A percentile compares a stretch with the other conserved stretches of the same genome.
Evolutionary conservation across 352 stramenopile species (phyloP).

Genomic region (Pythium phragmiticola): DNA sequence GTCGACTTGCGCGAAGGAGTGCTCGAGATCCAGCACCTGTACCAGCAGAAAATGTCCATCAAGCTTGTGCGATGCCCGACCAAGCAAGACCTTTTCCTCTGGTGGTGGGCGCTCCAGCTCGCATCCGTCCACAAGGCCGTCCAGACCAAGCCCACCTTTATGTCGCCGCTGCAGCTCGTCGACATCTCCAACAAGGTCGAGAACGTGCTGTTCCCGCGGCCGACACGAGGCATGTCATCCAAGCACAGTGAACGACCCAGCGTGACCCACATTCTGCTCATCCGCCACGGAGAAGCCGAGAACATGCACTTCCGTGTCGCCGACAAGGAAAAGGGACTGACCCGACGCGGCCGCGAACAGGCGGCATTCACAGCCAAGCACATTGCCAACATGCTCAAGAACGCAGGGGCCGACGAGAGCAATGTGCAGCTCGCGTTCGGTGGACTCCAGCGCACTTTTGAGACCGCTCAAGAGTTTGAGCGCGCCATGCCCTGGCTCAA

Average conservation of each 20-base stretch:
- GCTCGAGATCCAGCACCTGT: slow-evolving; percentile 60
- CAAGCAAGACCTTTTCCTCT: slow-evolving; percentile 66
- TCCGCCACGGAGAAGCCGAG: slow-evolving; percentile 75
- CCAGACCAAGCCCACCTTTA: slow-evolving; percentile 36
- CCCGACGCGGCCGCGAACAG: slow-evolving; percentile 53
- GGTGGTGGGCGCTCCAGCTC: slow-evolving; percentile 78
- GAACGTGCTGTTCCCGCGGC: slow-evolving; percentile 62
- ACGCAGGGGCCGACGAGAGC: slow-evolving; percentile 17
- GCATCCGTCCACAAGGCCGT: slow-evolving; percentile 42
- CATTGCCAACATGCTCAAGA: slow-evolving; percentile 49
- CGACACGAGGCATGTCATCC: slow-evolving; percentile 20
- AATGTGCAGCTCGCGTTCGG: slow-evolving; percentile 72
- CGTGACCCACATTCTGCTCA: slow-evolving; percentile 64
- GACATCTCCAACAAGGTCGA: slow-evolving; percentile 50
- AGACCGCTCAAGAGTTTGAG: slow-evolving; percentile 61
- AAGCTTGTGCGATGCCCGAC: slow-evolving; percentile 51
- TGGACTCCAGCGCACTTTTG: slow-evolving; percentile 57
- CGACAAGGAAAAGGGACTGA: slow-evolving; percentile 75
- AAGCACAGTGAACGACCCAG: slow-evolving; percentile 21
- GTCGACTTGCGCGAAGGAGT: slow-evolving; percentile 49
- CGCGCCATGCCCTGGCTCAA: slow-evolving; percentile 68
- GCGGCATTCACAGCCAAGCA: slow-evolving; percentile 50
- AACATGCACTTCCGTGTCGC: slow-evolving; percentile 84
- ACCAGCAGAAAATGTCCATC: slow-evolving; percentile 38
- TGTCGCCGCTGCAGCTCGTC: slow-evolving; percentile 52